phyloP scores from a whole-genome alignment of 2,329 filamentous ascomycete species.

The Albifimbria verrucaria region DNA sequence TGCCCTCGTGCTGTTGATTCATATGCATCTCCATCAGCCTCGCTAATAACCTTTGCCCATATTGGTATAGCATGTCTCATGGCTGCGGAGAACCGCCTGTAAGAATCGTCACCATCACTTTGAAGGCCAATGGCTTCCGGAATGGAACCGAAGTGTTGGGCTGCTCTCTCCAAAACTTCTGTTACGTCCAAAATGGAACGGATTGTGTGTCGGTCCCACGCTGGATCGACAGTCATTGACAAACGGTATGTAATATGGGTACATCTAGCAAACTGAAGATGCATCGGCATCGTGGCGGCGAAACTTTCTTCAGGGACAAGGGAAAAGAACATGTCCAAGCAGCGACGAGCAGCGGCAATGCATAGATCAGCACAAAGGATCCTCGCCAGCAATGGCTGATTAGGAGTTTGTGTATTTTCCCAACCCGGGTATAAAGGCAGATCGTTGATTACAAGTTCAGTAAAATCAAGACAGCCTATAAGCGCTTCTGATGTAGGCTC shows the following conservation, averaged over 20 bases:
- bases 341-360: constrained; percentile 1
- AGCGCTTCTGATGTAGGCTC: constrained; percentile 29
- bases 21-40: too few species aligned
- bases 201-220: constrained; percentile 33
- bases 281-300: constrained; percentile 20
- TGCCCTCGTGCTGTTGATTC: too few species aligned
- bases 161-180: constrained; percentile 6
- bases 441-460: constrained; percentile 36
- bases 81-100: constrained; percentile 1
- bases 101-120: constrained; percentile 6
- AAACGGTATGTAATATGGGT: constrained; percentile 22
- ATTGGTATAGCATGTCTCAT: constrained; percentile 8
- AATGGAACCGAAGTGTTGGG: background rate
- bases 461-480: constrained; percentile 28
- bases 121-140: constrained; percentile 1
- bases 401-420: constrained; percentile 6
- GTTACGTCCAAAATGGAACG: constrained; percentile 29
- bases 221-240: constrained; percentile 30
- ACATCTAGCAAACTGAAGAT: constrained; percentile 28
- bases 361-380: background rate
- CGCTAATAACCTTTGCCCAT: too few species aligned
- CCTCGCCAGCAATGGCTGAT: background rate
- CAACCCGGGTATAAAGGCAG: constrained; percentile 18
- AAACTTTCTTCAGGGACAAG: constrained; percentile 20
- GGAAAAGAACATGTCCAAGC: constrained; percentile 28